These are phyloP conservation scores for Colletotrichum gloeosporioides DNA, from an alignment of 2,329 filamentous ascomycete genomes.

Conservation along the genomic window DNA sequence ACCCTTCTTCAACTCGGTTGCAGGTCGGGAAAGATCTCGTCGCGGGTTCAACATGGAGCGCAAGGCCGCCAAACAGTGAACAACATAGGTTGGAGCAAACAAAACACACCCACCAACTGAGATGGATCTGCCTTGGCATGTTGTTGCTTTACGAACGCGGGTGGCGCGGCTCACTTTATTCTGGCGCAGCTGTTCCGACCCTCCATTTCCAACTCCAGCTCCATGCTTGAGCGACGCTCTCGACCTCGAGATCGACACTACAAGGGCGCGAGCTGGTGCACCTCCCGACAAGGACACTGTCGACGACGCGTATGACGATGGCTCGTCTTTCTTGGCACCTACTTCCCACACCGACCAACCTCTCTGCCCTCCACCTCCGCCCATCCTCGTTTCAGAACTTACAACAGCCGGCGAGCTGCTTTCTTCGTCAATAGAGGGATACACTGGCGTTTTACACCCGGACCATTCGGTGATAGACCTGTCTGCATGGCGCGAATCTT, in stretches of 20 bases:
- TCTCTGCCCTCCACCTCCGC: not conserved
- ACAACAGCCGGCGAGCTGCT: not conserved
- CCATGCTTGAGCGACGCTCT: not conserved
- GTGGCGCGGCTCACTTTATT: slow-evolving; percentile 14
- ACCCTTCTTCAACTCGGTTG: not conserved
- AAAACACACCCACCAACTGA: not conserved
- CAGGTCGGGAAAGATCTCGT: not conserved
- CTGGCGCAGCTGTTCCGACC: slow-evolving; percentile 5
- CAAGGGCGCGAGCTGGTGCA: not conserved
- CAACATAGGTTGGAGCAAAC: not conserved
- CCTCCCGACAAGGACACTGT: not conserved
- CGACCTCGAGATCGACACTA: slow-evolving; percentile 6
- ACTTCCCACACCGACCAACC: not conserved
- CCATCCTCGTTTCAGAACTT: not conserved
- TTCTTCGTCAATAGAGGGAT: not conserved
- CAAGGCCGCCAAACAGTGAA: not conserved
- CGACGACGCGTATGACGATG: not conserved
- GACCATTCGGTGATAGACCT: slow-evolving; percentile 4
- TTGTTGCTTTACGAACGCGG: not conserved
- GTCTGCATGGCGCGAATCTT: slow-evolving; percentile 2
- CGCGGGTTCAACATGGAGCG: not conserved
- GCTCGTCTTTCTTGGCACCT: not conserved
- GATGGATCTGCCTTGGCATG: not conserved
- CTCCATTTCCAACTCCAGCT: not conserved
- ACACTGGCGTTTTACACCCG: not conserved